phyloP scores from a whole-genome alignment of 805 yeast genomes.

The Pichia eremophila region DNA sequence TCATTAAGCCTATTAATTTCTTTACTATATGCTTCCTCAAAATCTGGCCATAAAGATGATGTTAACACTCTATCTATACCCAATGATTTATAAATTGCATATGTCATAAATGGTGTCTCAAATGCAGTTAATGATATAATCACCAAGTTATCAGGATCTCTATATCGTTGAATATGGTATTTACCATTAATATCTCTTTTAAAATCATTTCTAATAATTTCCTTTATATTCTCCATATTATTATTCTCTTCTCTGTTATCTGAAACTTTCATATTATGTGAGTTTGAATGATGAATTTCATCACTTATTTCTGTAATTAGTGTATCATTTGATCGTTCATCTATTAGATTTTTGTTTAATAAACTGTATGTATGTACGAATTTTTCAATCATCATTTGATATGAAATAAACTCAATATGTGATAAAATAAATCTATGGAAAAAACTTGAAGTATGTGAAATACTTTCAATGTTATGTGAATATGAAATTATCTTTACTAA shows the following conservation, averaged over 20 bases:
- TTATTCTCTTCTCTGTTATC: background rate
- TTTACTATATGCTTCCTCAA: background rate
- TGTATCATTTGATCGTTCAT: background rate
- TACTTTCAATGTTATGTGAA: constrained; percentile 5
- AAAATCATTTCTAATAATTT: background rate
- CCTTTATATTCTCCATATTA: background rate
- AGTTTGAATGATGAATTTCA: constrained; percentile 7
- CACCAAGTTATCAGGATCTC: constrained; percentile 4
- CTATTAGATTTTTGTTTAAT: background rate
- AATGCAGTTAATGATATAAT: constrained; percentile 5
- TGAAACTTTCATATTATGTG: constrained; percentile 5
- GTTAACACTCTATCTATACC: constrained; percentile 8
- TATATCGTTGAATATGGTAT: constrained; percentile 4
- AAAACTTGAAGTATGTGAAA: constrained; percentile 3
- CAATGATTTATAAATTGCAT: constrained; percentile 4
- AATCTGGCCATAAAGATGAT: constrained; percentile 4
- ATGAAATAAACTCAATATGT: constrained; percentile 6
- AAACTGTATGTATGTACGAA: background rate
- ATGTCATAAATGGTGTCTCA: constrained; percentile 5
- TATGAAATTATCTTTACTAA: constrained; percentile 9
- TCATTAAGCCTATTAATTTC: background rate
- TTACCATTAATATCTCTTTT: background rate
- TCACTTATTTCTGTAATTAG: background rate
- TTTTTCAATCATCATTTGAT: background rate
- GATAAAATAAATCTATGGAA: constrained; percentile 8